These are phyloP conservation scores for Anisodus tanguticus DNA, from an alignment of 257 asterid genomes.

Conservation along the genomic window DNA sequence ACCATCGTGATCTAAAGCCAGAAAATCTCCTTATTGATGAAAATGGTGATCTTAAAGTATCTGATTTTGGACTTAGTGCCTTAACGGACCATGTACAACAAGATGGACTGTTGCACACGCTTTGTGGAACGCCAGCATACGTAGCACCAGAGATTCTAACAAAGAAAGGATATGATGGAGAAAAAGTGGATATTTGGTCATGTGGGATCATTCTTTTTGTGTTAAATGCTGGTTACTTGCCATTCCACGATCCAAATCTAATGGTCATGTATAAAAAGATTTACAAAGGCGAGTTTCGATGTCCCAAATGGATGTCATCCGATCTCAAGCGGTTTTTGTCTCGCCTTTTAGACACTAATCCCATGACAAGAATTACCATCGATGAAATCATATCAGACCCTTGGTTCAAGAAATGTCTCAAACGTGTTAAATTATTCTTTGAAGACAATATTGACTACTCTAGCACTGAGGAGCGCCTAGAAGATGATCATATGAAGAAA, in stretches of 20 bases:
- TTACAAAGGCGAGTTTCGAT: slow-evolving; percentile 55
- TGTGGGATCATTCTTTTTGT: slow-evolving; percentile 57
- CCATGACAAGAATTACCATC: slow-evolving; percentile 50
- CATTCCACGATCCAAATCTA: slow-evolving; percentile 53
- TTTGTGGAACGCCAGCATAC: slow-evolving; percentile 61
- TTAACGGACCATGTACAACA: slow-evolving; percentile 40
- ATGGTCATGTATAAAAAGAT: slow-evolving; percentile 58
- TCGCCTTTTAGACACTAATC: slow-evolving; percentile 50
- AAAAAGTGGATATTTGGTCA: slow-evolving; percentile 59
- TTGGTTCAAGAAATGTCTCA: slow-evolving; percentile 52
- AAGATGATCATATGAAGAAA: background rate
- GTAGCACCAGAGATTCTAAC: slow-evolving; percentile 59
- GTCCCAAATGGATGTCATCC: slow-evolving; percentile 61
- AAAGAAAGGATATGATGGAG: slow-evolving; percentile 55
- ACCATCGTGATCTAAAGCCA: slow-evolving; percentile 56
- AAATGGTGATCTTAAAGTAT: slow-evolving; percentile 46
- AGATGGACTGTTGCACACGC: slow-evolving; percentile 52
- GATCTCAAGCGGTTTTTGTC: slow-evolving; percentile 44
- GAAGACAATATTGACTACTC: slow-evolving; percentile 17
- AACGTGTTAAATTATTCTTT: background rate
- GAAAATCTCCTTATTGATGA: slow-evolving; percentile 52
- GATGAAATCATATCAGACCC: slow-evolving; percentile 49
- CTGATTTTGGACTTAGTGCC: slow-evolving; percentile 59
- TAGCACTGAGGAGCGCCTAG: background rate
- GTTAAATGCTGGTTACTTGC: slow-evolving; percentile 56